Percentiles rank a stretch among this genome's conserved stretches.
These are phyloP conservation scores for Suillus paluster DNA, from an alignment of 768 basidiomycete species.

Conservation along the genomic window DNA sequence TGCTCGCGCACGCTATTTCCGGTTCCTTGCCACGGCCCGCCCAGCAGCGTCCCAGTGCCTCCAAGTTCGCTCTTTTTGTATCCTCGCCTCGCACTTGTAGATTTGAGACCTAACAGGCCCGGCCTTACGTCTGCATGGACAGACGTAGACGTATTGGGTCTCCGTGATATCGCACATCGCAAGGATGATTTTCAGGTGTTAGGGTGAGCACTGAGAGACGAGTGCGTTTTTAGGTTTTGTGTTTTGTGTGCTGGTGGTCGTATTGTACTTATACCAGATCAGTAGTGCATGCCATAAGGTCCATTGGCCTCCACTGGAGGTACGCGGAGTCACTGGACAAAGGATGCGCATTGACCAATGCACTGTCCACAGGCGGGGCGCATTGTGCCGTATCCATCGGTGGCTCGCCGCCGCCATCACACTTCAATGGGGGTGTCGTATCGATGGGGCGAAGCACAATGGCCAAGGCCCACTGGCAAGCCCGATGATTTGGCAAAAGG, in stretches of 20 bases:
- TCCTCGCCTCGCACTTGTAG: background rate
- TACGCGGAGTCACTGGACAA: background rate
- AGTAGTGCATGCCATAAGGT: background rate
- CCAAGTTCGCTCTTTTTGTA: background rate
- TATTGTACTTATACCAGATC: background rate
- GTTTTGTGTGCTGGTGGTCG: no score
- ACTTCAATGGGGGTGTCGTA: background rate
- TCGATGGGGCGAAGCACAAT: no score
- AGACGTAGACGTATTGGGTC: background rate
- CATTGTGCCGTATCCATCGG: background rate
- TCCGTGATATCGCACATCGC: conserved; percentile 3
- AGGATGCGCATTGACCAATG: background rate
- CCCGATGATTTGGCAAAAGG: no score
- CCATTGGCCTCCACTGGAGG: background rate
- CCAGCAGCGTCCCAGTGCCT: background rate
- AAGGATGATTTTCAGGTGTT: background rate
- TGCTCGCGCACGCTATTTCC: background rate
- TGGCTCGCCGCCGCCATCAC: background rate
- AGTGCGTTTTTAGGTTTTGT: background rate
- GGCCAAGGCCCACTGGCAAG: background rate
- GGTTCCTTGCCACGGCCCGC: background rate
- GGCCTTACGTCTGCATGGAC: background rate
- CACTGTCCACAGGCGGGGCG: background rate
- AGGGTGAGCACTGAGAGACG: background rate
- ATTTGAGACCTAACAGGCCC: background rate